Evolutionary conservation across 768 basidiomycete species (phyloP).

Genomic region (Tylopilus rubrobrunneus): DNA sequence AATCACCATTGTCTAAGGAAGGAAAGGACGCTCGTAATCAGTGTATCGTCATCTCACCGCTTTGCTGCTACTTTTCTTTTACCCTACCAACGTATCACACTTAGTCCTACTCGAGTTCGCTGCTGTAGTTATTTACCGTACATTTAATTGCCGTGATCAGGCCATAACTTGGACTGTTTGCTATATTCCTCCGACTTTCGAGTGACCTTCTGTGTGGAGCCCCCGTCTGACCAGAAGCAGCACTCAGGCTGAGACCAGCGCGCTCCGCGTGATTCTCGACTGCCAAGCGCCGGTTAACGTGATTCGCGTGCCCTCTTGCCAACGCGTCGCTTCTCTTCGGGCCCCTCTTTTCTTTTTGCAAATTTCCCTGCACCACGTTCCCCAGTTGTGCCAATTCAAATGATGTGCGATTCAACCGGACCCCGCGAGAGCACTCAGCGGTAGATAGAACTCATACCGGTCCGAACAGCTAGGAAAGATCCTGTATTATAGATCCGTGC

Average conservation of each 20-base stretch:
- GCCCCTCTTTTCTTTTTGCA: neutral
- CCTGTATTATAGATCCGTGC: neutral
- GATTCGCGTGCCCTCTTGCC: conserved; percentile 6
- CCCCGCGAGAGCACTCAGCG: neutral
- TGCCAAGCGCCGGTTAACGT: neutral
- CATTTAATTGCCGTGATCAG: neutral
- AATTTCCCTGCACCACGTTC: neutral
- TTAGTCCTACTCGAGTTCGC: neutral
- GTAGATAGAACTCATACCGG: neutral
- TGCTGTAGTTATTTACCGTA: conserved; percentile 18
- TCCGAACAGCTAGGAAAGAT: conserved; percentile 8
- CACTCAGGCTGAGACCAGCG: no score
- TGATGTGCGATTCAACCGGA: neutral
- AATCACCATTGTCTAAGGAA: conserved; percentile 18
- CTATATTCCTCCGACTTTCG: neutral
- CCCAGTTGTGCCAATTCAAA: neutral
- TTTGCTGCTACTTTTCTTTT: neutral
- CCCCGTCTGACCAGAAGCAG: neutral
- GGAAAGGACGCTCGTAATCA: conserved; percentile 18
- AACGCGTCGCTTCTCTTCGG: conserved; percentile 1
- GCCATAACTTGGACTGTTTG: conserved; percentile 1
- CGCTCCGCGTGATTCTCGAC: neutral
- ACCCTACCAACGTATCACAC: conserved; percentile 2
- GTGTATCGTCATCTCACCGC: conserved; percentile 4
- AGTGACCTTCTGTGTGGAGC: neutral